Base-by-base conservation (phyloP, 371 early-diverging fungal genomes). In the Amoeboaphelidium protococcarum region DNA sequence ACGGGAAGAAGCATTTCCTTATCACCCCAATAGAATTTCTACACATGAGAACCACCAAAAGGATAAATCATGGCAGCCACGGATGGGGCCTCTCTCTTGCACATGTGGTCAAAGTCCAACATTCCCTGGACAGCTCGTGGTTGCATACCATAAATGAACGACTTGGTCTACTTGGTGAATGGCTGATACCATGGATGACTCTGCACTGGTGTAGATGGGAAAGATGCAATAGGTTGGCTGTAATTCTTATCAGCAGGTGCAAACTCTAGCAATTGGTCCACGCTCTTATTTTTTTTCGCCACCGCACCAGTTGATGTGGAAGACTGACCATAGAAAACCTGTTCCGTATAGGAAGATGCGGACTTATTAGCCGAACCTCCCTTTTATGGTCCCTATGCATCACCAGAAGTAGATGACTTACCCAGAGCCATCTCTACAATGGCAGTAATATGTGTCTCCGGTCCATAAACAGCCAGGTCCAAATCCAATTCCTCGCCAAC, bases 21-120 rank as follows among this genome's bases (percentile, higher is more conserved):
- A 43, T 89, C 87, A 47, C 95, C 95, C 95, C 95, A 94, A 72
- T 94, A 94, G 69, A 90, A 91, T 67, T 91, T 94, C 60, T 90
- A 89, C 45, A 90, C 82, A 60, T 91, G 89, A 57, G 81, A 79
- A 24, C 92, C 92, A 51, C 95, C 90, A 64, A 94, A 94, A 50
- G 95, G 91, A 65, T 94, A 94, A 56, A 94, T 81, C 88, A 94
- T 91, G 54, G 86, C 86, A 16, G 91, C 90, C 23, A 94, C 95
- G n/a, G 86, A 85, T n/a, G 95, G 92, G 41, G 71, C 58, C n/a
- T 63, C 54, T 51, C 95, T 82, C 69, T 84, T 78, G 74, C 95
- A 94, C 73, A 94, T 94, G 47, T 75, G 89, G 62, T 94, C 95
- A 71, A 90, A 94, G 67, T 94, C 95, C 23, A 94, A 72, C 95